Conservation (phyloP, 179 eudicot species). For the Sideroxylon spinosum region DNA sequence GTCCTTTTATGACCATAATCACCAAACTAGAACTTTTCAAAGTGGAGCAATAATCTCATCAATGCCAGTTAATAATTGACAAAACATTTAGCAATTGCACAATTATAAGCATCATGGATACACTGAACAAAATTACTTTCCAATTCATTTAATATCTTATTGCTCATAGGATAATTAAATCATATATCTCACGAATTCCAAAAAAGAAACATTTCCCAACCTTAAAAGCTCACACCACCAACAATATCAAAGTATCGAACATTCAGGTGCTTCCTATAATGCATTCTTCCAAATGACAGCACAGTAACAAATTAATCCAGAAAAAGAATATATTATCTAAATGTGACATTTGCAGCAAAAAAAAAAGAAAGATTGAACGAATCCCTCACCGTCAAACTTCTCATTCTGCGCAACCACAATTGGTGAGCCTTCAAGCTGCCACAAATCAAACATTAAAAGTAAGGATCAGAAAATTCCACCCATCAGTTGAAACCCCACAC, state of each 20-base stretch:
- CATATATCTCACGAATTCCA: neutral
- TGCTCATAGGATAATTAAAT: neutral
- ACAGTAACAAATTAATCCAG: too few species aligned
- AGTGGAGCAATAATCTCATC: neutral
- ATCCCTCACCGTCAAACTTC: conserved; percentile 64
- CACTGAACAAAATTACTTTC: neutral
- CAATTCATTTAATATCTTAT: neutral
- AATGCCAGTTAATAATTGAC: neutral
- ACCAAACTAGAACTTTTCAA: too few species aligned
- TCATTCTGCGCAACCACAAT: conserved; percentile 84
- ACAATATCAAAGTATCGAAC: neutral
- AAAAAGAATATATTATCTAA: too few species aligned
- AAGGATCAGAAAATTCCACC: conserved; percentile 5
- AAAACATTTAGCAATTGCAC: too few species aligned
- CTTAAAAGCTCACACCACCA: neutral
- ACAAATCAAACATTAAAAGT: conserved; percentile 15
- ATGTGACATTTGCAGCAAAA: too few species aligned
- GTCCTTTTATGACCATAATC: too few species aligned
- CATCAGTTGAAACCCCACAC: neutral
- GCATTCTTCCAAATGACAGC: too few species aligned
- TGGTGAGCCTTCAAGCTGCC: conserved; percentile 86
- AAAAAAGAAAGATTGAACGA: neutral
- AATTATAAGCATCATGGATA: too few species aligned
- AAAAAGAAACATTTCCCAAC: neutral
- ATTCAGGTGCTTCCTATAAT: too few species aligned